A percentile compares a stretch with the other conserved stretches of the same genome.
Evolutionary conservation across 495 filamentous ascomycete genomes (phyloP).

Genomic region (Neurospora tetrasperma): DNA sequence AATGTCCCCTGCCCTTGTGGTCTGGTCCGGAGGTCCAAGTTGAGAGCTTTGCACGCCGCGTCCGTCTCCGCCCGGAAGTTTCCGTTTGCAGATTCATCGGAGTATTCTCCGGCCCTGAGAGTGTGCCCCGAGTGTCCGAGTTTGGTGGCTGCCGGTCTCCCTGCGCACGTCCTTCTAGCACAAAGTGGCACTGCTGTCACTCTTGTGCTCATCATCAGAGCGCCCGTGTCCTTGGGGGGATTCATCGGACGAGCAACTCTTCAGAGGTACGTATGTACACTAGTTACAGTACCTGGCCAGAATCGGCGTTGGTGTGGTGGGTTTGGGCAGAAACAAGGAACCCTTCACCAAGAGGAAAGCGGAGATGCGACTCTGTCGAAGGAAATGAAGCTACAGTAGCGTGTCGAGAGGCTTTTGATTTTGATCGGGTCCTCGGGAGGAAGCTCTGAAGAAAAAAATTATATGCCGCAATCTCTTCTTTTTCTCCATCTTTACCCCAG

Average conservation of each 20-base stretch:
- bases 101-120: background rate
- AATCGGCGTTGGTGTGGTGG: background rate
- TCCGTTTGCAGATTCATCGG: background rate
- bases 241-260: background rate
- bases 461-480: background rate
- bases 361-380: background rate
- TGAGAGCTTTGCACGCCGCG: background rate
- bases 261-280: too few species aligned
- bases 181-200: background rate
- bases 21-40: background rate
- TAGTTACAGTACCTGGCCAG: background rate
- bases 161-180: background rate
- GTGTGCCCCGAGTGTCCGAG: background rate
- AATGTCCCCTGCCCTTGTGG: background rate
- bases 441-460: background rate
- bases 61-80: background rate
- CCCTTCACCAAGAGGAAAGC: background rate
- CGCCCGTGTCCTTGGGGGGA: background rate
- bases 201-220: background rate
- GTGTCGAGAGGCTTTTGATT: background rate
- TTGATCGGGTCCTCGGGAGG: background rate
- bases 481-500: background rate
- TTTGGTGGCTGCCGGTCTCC: background rate
- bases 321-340: background rate
- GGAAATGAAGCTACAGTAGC: background rate